A percentile compares a stretch with the other conserved stretches of the same genome.
Conservation (phyloP, 495 filamentous ascomycete species). For the Tuber brumale region DNA sequence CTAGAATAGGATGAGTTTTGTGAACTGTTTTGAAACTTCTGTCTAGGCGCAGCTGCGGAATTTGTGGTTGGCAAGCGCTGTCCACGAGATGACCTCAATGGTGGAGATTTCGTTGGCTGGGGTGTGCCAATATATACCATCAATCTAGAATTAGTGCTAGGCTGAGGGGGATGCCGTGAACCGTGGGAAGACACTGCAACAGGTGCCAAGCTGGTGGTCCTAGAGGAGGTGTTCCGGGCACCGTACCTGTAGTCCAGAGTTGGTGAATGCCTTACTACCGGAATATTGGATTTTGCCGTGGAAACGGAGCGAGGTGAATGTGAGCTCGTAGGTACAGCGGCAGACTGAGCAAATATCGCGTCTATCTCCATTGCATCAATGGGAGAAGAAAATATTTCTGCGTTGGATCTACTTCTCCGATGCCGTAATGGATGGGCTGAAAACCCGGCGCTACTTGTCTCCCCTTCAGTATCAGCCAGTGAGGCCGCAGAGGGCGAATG, state of each 20-base stretch:
- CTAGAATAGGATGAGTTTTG: conserved; percentile 26
- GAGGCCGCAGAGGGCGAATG: conserved; percentile 41
- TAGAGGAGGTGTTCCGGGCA: conserved; percentile 29
- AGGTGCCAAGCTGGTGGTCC: conserved; percentile 25
- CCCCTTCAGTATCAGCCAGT: conserved; percentile 38
- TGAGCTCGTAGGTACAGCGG: neutral
- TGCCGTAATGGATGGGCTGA: conserved; percentile 48
- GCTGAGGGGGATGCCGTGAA: conserved; percentile 37
- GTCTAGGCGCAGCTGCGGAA: conserved; percentile 24
- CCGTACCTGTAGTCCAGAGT: neutral
- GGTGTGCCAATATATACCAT: conserved; percentile 62
- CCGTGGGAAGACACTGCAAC: conserved; percentile 39
- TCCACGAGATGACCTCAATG: conserved; percentile 36
- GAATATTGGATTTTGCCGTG: conserved; percentile 23
- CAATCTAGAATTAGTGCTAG: conserved; percentile 49
- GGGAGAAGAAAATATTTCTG: conserved; percentile 48
- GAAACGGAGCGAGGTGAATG: conserved; percentile 14
- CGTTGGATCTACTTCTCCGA: conserved; percentile 41
- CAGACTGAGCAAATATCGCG: conserved; percentile 26
- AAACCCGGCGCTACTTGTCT: conserved; percentile 12
- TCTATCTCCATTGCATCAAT: conserved; percentile 28
- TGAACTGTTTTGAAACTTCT: conserved; percentile 33
- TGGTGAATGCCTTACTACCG: conserved; percentile 12
- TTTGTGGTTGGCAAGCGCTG: conserved; percentile 17
- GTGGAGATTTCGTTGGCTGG: conserved; percentile 53